A percentile compares a stretch with the other conserved stretches of the same genome.
phyloP scores from a whole-genome alignment of 495 filamentous ascomycete genomes.

The Bacidia rubella region DNA sequence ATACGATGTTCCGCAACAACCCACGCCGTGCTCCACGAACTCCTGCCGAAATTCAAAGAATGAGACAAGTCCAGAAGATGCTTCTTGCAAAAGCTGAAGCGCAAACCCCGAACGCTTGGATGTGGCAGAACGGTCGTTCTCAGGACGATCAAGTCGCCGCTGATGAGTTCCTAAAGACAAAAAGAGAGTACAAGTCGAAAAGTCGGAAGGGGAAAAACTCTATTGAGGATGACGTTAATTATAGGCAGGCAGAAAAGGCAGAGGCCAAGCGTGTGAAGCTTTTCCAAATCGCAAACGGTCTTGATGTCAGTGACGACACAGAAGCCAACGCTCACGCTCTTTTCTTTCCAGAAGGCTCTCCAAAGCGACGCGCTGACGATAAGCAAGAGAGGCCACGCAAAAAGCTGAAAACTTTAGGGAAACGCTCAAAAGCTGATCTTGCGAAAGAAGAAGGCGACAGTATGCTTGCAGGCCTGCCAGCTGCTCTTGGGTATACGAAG shows the following conservation, averaged over 20 bases:
- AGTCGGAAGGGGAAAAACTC: background rate
- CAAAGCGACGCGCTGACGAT: background rate
- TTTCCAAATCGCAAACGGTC: background rate
- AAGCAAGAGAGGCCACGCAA: no score
- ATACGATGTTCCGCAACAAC: no score
- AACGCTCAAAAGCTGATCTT: no score
- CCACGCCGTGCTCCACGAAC: no score
- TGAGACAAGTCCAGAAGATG: no score
- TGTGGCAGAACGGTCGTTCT: background rate
- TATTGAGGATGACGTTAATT: slow-evolving; percentile 13
- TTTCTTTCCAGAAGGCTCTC: background rate
- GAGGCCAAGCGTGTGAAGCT: slow-evolving; percentile 10
- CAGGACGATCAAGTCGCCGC: no score
- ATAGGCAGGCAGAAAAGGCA: slow-evolving; percentile 6
- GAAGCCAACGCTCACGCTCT: background rate
- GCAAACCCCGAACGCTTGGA: background rate
- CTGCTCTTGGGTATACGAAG: slow-evolving; percentile 15
- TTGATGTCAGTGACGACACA: background rate
- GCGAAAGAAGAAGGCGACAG: no score
- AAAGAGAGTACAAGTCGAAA: background rate
- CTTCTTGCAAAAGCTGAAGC: no score
- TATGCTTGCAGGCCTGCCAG: no score
- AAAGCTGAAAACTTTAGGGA: no score
- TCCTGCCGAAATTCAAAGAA: no score
- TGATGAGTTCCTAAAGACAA: background rate